Evolutionary conservation across 148 eudicot genomes (phyloP), one percentile per base, ranked within the genome.

Genomic region (Rhododendron ferrugineum): DNA sequence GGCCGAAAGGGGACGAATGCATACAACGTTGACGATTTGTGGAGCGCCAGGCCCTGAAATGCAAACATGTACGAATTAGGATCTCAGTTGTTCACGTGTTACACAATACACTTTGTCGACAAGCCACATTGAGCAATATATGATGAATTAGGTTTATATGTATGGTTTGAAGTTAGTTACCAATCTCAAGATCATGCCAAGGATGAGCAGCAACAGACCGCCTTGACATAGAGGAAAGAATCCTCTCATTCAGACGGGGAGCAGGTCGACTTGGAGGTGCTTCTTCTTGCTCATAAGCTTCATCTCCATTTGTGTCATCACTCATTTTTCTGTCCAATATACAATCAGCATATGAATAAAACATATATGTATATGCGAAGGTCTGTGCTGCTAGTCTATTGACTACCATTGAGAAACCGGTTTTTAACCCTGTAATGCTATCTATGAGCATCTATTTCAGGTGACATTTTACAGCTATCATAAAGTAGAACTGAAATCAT

Each of bases 131-230:
- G 30, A n/a, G 32, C 72, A 64, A 64, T 64, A 64, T 1, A 64
- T 64, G 14, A n/a, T 68, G 30, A 28, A 72, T 72, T 72, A 30
- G 76, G 37, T 72, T 13, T 8, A 28, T 68, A 72, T 1, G 36
- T 36, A 15, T 28, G 44, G 40, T 15, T 34, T 16, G 78, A 36
- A 73, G 46, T 18, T 79, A 82, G 78, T 36, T 89, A 93, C 94
- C 96, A 54, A 93, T 92, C 88, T 93, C 96, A 56, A 93, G 93
- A 89, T 93, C 96, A 86, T 93, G 94, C 94, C 96, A 93, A 16
- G 96, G 94, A 83, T 93, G 95, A 37, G 95, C 94, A 79, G 95
- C 95, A 52, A 92, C 92, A 16, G 91, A 82, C 88, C 92, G 90
- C 85, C 91, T 83, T 11, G 95, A 86, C 87, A 93, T 26, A 28